Base-by-base conservation (phyloP, 2,329 filamentous ascomycete species). In the Pyricularia sp. region DNA sequence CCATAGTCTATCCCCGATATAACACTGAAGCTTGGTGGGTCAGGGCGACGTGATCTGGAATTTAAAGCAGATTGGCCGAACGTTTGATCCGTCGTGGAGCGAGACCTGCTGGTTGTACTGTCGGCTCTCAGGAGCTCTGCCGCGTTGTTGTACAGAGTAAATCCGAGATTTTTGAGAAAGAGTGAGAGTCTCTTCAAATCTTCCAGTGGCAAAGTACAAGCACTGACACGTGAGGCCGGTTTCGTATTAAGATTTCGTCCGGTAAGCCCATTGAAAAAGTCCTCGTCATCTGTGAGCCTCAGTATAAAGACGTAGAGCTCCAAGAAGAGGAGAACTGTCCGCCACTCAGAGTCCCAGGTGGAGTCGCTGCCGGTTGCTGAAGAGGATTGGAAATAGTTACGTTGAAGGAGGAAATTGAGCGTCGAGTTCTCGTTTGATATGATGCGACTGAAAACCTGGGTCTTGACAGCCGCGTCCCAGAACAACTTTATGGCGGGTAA, bases 281-380 rank as follows among this genome's bases (percentile, higher is more conserved):
- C 95, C 72, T 98, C 94, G 72, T 99, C 95, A 73, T 99, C 95
- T 77, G 94, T 97, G 42, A 98, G 88, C 73, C 95, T 91, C 14
- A 98, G 82, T 2, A 97, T 88, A 76, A 98, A 98, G 2, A 91
- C 93, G 76, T 97, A 99, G 0, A 99, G 85, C 74, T 99, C 95
- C 6, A 99, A 84, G 75, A 99, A 98, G 0, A 99, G 85, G 0
- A 98, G 82, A 61, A 97, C 87, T 0, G 95, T 89, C 23, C 91
- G 89, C 95, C 95, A 99, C 76, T 98, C 93, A 72, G 89, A 85
- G 79, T 79, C 83, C 78, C 76, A 83, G 71, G 73, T 74, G 68
- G 76, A 75, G 50, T 77, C 71, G 25, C 73, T 58, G n/a, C 68
- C 36, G 7, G 70, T 63, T 33, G 71, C 36, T 4, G 71, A 69